These are phyloP conservation scores for Populus tremula DNA, from an alignment of 345 rosid genomes.

Conservation along the genomic window DNA sequence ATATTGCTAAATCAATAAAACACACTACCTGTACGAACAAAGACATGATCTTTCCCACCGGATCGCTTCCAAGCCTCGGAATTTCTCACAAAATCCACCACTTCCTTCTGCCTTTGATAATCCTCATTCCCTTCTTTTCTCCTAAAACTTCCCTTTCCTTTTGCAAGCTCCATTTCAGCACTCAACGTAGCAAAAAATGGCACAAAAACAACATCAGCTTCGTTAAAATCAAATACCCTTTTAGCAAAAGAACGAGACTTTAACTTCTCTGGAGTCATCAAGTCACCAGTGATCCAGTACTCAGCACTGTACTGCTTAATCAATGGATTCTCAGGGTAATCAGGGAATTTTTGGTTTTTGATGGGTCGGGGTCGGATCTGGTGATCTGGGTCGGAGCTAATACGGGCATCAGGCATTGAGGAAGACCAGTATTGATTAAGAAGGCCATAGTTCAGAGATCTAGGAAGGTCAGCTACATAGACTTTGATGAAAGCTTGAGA, in stretches of 20 bases:
- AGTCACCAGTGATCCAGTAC: conserved; percentile 89
- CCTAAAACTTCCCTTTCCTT: conserved; percentile 61
- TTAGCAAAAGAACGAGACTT: conserved; percentile 54
- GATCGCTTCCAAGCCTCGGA: conserved; percentile 78
- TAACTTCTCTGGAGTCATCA: conserved; percentile 55
- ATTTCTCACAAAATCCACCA: conserved; percentile 51
- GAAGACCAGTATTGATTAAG: conserved; percentile 69
- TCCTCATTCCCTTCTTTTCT: conserved; percentile 72
- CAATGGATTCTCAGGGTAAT: conserved; percentile 75
- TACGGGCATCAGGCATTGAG: conserved; percentile 57
- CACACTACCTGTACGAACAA: conserved; percentile 74
- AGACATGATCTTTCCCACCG: conserved; percentile 86
- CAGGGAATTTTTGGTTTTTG: conserved; percentile 39
- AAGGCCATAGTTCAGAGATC: conserved; percentile 82
- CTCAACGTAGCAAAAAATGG: conserved; percentile 88
- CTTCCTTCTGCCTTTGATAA: conserved; percentile 71
- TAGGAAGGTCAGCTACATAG: conserved; percentile 73
- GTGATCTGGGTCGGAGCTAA: conserved; percentile 74
- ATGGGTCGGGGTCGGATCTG: conserved; percentile 21
- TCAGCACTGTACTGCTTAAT: conserved; percentile 97
- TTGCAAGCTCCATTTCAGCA: conserved; percentile 87
- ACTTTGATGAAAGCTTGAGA: conserved; percentile 52
- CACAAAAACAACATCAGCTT: conserved; percentile 82
- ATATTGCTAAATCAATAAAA: background rate
- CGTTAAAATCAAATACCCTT: conserved; percentile 49